These are phyloP conservation scores for Torulaspora globosa DNA, from an alignment of 1,139 yeast genomes.

Conservation along the genomic window DNA sequence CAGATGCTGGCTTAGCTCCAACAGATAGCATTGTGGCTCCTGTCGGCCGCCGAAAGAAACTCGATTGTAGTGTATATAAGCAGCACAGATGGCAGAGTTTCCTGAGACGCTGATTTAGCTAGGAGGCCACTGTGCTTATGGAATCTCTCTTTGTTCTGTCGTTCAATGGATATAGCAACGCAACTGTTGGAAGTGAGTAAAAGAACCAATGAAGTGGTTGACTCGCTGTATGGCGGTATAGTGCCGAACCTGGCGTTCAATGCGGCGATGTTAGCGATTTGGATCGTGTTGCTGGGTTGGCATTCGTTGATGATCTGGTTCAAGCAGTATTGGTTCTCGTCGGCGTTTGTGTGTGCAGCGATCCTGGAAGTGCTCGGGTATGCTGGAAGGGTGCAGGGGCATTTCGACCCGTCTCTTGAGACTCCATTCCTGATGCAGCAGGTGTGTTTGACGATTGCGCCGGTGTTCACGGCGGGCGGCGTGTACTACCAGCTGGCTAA, in stretches of 20 bases:
- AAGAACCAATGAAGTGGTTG: slow-evolving; percentile 2
- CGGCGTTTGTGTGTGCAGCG: slow-evolving; percentile 56
- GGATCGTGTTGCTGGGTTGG: slow-evolving; percentile 42
- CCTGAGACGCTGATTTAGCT: no score
- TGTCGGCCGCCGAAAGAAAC: no score
- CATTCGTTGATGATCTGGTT: slow-evolving; percentile 47
- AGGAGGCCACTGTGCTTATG: no score
- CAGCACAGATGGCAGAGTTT: no score
- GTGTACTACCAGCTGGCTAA: slow-evolving; percentile 75
- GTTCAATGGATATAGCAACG: not conserved
- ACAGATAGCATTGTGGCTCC: no score
- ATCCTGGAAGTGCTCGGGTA: slow-evolving; percentile 70
- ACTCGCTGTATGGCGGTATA: slow-evolving; percentile 28
- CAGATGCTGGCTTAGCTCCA: no score
- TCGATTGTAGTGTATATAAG: no score
- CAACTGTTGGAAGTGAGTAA: not conserved
- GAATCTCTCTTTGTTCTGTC: not conserved
- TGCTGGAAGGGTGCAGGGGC: slow-evolving; percentile 53
- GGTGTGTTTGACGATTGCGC: slow-evolving; percentile 71
- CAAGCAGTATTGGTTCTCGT: slow-evolving; percentile 71
- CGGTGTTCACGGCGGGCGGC: slow-evolving; percentile 88
- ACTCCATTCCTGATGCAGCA: slow-evolving; percentile 60
- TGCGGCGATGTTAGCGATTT: slow-evolving; percentile 47
- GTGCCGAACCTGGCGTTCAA: slow-evolving; percentile 39
- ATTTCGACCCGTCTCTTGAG: slow-evolving; percentile 39